Conservation (phyloP, 2,329 filamentous ascomycete genomes). For the Hypoxylon sp. region DNA sequence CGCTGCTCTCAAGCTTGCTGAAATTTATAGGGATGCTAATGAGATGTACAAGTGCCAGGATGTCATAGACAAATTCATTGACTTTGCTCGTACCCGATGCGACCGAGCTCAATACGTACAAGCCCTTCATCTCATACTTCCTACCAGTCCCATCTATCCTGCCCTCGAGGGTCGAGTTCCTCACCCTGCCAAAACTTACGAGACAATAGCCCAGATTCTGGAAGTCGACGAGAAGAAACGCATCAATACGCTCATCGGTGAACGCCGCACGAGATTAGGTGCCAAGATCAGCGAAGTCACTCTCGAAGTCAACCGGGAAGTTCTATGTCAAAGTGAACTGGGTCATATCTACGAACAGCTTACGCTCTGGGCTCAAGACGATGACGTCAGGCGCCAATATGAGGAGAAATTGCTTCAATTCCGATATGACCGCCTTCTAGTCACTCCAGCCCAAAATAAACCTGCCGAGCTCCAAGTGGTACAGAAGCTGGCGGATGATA, state of each 20-base stretch:
- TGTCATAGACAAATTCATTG: conserved; percentile 83
- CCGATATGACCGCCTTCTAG: conserved; percentile 81
- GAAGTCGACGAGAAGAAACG: conserved; percentile 89
- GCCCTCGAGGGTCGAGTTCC: conserved; percentile 87
- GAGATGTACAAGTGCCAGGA: conserved; percentile 74
- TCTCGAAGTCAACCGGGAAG: conserved; percentile 86
- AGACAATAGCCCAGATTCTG: conserved; percentile 83
- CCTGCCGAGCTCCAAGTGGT: conserved; percentile 77
- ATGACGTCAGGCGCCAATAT: conserved; percentile 83
- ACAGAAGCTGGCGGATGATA: conserved; percentile 83
- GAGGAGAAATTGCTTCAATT: conserved; percentile 91
- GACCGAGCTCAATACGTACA: conserved; percentile 79
- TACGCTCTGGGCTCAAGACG: conserved; percentile 91
- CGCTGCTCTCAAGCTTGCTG: conserved; percentile 79
- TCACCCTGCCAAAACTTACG: conserved; percentile 83
- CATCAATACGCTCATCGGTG: conserved; percentile 90
- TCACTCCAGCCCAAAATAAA: conserved; percentile 76
- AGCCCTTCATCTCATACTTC: conserved; percentile 81
- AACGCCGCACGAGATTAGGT: conserved; percentile 87
- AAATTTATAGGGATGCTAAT: conserved; percentile 77
- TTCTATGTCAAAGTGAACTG: conserved; percentile 81
- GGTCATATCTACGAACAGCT: conserved; percentile 84
- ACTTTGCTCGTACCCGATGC: conserved; percentile 79
- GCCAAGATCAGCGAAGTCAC: conserved; percentile 87
- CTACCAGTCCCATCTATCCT: conserved; percentile 82